Base-by-base conservation (phyloP, 352 stramenopile species). In the Phytophthora ohioensis region DNA sequence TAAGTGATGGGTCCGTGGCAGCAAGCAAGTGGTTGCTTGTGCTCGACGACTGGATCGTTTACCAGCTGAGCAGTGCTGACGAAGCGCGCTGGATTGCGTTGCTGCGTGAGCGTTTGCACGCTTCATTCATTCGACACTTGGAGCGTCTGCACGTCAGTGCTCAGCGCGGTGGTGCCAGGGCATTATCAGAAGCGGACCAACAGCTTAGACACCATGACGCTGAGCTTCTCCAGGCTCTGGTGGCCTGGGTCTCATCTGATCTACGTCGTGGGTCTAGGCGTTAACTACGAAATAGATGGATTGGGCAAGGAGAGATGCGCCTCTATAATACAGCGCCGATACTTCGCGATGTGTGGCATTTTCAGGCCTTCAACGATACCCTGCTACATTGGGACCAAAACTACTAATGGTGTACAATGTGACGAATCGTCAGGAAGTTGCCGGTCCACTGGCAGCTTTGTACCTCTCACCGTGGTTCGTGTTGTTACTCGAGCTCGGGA, bases 41-140 rank as follows among this genome's bases (percentile, higher is more conserved):
- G 30, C 67, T 93, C 12, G 88, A 95, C 69, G 80, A 91, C 51
- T 95, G 88, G 88, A 71, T 93, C 41, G 81, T 92, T 21, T 92
- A 91, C 38, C 73, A 91, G 54, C 47, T 92, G 17, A 52, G 54
- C 27, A 78, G 63, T 39, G 60, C 43, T 9, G 69, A 82, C n/a
- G 83, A 91, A 57, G 84, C 80, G 13, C 64, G 69, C 4, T 78
- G 73, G 59, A 27, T 95, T 13, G 65, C 85, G 27, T 61, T 79
- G 38, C 58, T 95, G 13, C 88, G 85, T 12, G 55, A 82, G 52
- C 84, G 88, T 2, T 73, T 95, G 12, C 69, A 88, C 21, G 81
- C 80, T 15, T 71, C 82, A 10, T 94, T 93, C 51, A 74, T 84
- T 46, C 84, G 84, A 34, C 85, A 94, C 64, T 73, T 94, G 32